Base-by-base conservation (phyloP, 208 protist species). In the Trypanosoma scelopori region DNA sequence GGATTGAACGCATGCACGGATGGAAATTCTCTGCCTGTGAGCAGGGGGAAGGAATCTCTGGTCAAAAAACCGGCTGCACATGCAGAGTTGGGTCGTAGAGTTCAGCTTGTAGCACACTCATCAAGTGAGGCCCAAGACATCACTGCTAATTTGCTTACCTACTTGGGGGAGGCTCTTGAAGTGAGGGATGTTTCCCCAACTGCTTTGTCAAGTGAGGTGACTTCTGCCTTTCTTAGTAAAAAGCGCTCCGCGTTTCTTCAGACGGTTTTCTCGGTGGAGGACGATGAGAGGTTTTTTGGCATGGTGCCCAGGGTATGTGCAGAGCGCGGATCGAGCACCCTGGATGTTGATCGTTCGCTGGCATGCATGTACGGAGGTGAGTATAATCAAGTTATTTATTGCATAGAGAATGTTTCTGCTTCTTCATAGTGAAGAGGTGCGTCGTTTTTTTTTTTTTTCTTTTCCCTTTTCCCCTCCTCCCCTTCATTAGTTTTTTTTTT, bases 181-280 rank as follows among this genome's bases (percentile, higher is more conserved):
- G 51, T 63, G 43, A 47, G 55, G 18, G 32, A 61, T 27, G 3
- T n/a, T 55, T 48, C 58, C 7, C 15, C 12, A 5, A 2, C 0
- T 15, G 28, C 15, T 25, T 37, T 74, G 28, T 28, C 61, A 4
- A 49, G 11, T 32, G 7, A 49, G 47, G 22, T 60, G 41, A 58
- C 45, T 18, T 39, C 69, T 50, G n/a, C 16, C 5, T 68, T 74
- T 64, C 32, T 67, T 20, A 42, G 1, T 0, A 46, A 61, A 20
- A 53, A 52, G 39, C 45, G 60, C 9, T 59, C 43, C 20, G 32
- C 56, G 5, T 74, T 74, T 74, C 45, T 74, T 45, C 45, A 58
- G 39, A 67, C 58, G 42, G 64, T 74, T 43, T 74, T 74, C 49
- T 48, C 22, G 15, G 16, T 55, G 35, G 69, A 68, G 37, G 55